phyloP scores from a whole-genome alignment of 306 rosid species.

The Trifolium dubium region DNA sequence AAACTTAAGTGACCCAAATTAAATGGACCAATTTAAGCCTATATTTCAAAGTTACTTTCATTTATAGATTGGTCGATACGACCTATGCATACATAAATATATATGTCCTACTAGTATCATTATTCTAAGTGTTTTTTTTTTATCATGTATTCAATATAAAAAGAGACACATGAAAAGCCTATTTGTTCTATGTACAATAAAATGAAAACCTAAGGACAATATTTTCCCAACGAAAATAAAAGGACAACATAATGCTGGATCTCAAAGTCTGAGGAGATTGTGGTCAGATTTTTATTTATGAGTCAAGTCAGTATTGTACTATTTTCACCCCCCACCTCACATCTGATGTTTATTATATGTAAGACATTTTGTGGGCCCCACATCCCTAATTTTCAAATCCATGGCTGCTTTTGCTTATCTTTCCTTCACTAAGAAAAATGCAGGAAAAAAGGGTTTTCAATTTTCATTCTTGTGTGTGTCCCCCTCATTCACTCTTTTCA shows the following conservation, averaged over 20 bases:
- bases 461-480: constrained; percentile 27
- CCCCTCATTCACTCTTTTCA: constrained; percentile 54
- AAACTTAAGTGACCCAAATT: no score
- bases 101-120: constrained; percentile 20
- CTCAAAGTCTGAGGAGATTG: constrained; percentile 51
- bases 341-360: constrained; percentile 36
- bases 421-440: constrained; percentile 39
- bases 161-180: constrained; percentile 6
- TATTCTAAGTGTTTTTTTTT: not conserved
- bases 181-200: not conserved
- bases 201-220: not conserved
- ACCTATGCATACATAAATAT: not conserved
- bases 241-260: constrained; percentile 46
- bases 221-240: not conserved
- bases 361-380: constrained; percentile 55
- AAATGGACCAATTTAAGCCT: no score
- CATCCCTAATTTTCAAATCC: constrained; percentile 46
- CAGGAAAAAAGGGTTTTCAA: constrained; percentile 35
- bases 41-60: not conserved
- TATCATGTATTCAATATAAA: not conserved
- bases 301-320: constrained; percentile 50
- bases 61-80: not conserved
- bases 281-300: constrained; percentile 72
- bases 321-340: constrained; percentile 45
- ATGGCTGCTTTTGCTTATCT: constrained; percentile 34